Percentiles rank a stretch among this genome's conserved stretches.
phyloP scores from a whole-genome alignment of 345 rosid genomes.

The Cardiospermum halicacabum region DNA sequence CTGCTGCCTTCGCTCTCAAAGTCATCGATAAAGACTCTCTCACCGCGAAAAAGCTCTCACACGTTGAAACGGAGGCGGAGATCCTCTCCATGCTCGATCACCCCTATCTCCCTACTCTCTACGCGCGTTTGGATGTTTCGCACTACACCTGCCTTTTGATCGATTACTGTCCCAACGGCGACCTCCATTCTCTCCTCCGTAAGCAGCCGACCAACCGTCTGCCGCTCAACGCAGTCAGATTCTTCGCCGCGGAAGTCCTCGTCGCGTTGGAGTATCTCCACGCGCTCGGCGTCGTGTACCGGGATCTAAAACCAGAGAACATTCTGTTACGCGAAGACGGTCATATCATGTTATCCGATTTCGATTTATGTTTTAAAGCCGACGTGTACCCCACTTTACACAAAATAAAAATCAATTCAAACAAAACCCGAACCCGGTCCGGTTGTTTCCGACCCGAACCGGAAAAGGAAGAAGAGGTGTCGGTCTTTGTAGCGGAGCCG shows the following conservation, averaged over 20 bases:
- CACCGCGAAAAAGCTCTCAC: constrained; percentile 52
- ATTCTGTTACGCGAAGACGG: constrained; percentile 72
- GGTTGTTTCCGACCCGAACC: constrained; percentile 28
- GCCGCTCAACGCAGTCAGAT: constrained; percentile 52
- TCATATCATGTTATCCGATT: constrained; percentile 85
- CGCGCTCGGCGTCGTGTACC: constrained; percentile 78
- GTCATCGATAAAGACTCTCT: constrained; percentile 56
- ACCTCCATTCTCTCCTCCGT: constrained; percentile 73
- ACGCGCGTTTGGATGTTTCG: constrained; percentile 64
- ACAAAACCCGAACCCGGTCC: constrained; percentile 6
- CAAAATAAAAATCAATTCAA: constrained; percentile 11
- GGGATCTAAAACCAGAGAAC: constrained; percentile 94
- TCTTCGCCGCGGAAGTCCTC: constrained; percentile 79
- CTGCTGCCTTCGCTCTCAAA: constrained; percentile 51
- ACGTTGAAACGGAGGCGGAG: constrained; percentile 58
- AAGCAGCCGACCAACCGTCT: constrained; percentile 63
- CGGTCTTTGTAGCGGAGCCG: constrained; percentile 64
- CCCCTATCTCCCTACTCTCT: constrained; percentile 78
- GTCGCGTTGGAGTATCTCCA: constrained; percentile 84
- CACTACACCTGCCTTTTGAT: constrained; percentile 85
- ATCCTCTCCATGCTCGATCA: constrained; percentile 70
- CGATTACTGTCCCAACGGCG: constrained; percentile 86
- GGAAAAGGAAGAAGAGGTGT: constrained; percentile 30
- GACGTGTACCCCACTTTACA: constrained; percentile 49
- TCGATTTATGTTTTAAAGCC: constrained; percentile 60